Conservation (phyloP, 1,139 yeast species). For the Scheffersomyces segobiensis region DNA sequence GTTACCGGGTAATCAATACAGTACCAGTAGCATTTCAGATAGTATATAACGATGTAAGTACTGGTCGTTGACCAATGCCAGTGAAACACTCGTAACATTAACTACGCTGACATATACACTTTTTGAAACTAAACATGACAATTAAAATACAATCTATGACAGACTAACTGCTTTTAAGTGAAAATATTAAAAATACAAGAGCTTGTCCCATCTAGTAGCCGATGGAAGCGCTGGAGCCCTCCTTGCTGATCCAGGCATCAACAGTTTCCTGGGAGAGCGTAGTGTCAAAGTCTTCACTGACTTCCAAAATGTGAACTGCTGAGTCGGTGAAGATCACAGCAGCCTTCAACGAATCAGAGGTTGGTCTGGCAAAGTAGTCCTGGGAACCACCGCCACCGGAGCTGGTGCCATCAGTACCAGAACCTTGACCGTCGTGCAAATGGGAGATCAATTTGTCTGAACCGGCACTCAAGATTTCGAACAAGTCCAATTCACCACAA, state of each 20-base stretch:
- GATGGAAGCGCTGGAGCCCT: constrained; percentile 50
- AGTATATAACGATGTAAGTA: too few species aligned
- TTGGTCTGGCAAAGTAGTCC: constrained; percentile 87
- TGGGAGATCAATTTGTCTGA: constrained; percentile 75
- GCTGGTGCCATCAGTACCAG: constrained; percentile 36
- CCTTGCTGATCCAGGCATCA: constrained; percentile 48
- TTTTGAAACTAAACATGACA: not conserved
- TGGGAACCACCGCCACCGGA: constrained; percentile 83
- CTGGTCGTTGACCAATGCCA: too few species aligned
- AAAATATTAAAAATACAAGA: not conserved
- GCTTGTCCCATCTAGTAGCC: constrained; percentile 4
- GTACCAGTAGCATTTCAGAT: too few species aligned
- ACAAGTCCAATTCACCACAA: constrained; percentile 82
- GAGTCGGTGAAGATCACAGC: constrained; percentile 72
- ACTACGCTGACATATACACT: not conserved
- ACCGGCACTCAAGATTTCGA: constrained; percentile 71
- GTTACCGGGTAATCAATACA: too few species aligned
- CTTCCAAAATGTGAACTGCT: constrained; percentile 58
- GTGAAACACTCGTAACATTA: too few species aligned
- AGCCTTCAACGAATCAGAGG: constrained; percentile 74
- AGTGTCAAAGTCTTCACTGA: constrained; percentile 58
- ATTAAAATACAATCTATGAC: not conserved
- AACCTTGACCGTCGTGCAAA: constrained; percentile 85
- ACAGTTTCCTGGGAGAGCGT: constrained; percentile 57
- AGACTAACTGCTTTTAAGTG: not conserved